phyloP scores from a whole-genome alignment of 2,329 filamentous ascomycete species.

The Magnaporthiopsis incrustans region DNA sequence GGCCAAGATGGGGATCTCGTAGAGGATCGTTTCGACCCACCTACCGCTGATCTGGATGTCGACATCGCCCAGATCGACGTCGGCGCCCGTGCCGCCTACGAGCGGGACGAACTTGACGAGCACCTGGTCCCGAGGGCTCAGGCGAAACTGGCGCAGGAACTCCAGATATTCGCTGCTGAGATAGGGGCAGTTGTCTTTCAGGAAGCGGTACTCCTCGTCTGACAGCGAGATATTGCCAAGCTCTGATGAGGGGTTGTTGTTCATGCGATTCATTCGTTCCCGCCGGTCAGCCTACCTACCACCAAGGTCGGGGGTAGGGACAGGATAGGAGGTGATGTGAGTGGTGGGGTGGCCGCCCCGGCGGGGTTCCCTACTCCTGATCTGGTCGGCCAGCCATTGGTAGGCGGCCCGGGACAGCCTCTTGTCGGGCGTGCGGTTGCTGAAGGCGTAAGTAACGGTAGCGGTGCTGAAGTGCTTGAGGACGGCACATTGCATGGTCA shows the following conservation, averaged over 20 bases:
- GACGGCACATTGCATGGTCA: slow-evolving; percentile 98
- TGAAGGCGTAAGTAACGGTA: slow-evolving; percentile 86
- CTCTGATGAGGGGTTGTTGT: slow-evolving; percentile 25
- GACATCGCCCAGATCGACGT: slow-evolving; percentile 65
- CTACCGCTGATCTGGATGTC: slow-evolving; percentile 69
- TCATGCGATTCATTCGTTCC: background rate
- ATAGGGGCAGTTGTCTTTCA: slow-evolving; percentile 73
- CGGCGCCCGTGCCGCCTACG: slow-evolving; percentile 49
- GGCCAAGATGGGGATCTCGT: slow-evolving; percentile 91
- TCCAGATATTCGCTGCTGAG: slow-evolving; percentile 68
- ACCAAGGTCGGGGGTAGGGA: background rate
- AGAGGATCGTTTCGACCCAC: slow-evolving; percentile 94
- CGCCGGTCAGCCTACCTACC: background rate
- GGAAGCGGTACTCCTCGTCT: slow-evolving; percentile 70
- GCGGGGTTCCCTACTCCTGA: slow-evolving; percentile 54
- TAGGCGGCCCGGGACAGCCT: slow-evolving; percentile 78
- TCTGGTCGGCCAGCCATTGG: slow-evolving; percentile 76
- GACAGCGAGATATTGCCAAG: slow-evolving; percentile 75
- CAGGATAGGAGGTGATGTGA: slow-evolving; percentile 21
- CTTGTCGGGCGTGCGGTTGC: slow-evolving; percentile 91
- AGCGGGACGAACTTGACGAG: slow-evolving; percentile 55
- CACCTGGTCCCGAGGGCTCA: slow-evolving; percentile 76
- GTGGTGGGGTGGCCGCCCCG: slow-evolving; percentile 14
- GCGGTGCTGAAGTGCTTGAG: slow-evolving; percentile 82
- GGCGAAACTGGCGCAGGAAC: slow-evolving; percentile 73